phyloP scores from a whole-genome alignment of 306 rosid genomes.

The Cucurbita pepo region DNA sequence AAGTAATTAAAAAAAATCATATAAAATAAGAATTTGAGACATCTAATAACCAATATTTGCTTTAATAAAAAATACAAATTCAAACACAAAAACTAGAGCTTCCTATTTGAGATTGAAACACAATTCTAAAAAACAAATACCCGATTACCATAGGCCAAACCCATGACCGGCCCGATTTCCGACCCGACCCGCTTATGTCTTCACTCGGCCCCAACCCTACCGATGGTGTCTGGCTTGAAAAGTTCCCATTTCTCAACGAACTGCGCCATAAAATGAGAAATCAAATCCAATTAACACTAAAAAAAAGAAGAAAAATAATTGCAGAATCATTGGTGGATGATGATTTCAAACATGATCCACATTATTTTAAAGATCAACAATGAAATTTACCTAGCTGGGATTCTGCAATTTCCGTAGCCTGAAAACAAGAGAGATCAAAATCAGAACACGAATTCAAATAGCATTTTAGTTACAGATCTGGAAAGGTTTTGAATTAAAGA shows the following conservation, averaged over 20 bases:
- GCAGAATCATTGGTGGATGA: background rate
- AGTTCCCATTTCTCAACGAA: constrained; percentile 34
- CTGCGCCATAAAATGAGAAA: constrained; percentile 25
- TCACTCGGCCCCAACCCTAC: constrained; percentile 41
- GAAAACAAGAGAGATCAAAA: background rate
- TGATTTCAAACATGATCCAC: background rate
- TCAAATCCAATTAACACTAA: background rate
- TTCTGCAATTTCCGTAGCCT: constrained; percentile 70
- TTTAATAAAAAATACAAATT: background rate
- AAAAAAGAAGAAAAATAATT: background rate
- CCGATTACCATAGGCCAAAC: constrained; percentile 24
- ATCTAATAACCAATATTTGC: background rate
- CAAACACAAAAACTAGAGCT: background rate
- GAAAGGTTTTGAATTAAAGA: background rate
- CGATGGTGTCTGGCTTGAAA: constrained; percentile 26
- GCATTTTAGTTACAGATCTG: background rate
- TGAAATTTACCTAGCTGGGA: constrained; percentile 56
- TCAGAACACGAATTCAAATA: background rate
- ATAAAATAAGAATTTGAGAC: background rate
- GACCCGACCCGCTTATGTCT: constrained; percentile 30
- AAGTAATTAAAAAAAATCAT: background rate
- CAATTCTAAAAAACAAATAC: constrained; percentile 19
- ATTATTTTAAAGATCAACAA: too few relatives aligned
- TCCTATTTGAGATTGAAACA: background rate
- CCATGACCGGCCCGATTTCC: constrained; percentile 16